Conservation (phyloP, 768 basidiomycete species). For the Kwoniella dendrophila region DNA sequence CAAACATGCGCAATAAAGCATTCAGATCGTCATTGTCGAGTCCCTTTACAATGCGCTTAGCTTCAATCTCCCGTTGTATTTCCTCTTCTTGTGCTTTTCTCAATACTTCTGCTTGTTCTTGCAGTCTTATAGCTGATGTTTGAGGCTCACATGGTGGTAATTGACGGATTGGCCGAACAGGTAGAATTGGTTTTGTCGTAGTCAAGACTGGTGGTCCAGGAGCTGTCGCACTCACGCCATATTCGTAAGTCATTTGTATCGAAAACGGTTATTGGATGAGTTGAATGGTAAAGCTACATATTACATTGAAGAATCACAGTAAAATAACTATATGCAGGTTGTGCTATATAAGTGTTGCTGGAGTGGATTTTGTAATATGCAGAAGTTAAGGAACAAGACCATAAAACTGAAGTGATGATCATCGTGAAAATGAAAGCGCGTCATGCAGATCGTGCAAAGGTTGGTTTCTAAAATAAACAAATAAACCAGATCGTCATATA, state of each 20-base stretch:
- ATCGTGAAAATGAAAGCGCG: too few species aligned
- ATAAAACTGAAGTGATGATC: too few species aligned
- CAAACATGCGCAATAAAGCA: constrained; percentile 58
- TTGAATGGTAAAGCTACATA: not conserved
- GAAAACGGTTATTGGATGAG: not conserved
- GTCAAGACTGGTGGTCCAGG: not conserved
- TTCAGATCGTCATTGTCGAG: constrained; percentile 59
- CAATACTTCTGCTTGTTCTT: not conserved
- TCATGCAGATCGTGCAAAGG: too few species aligned
- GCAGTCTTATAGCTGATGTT: not conserved
- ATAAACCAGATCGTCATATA: too few species aligned
- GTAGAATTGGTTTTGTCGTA: not conserved
- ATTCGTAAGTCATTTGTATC: too few species aligned
- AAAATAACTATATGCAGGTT: too few species aligned
- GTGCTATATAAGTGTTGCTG: too few species aligned
- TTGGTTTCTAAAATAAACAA: too few species aligned
- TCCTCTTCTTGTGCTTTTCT: constrained; percentile 2
- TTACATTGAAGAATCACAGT: too few species aligned
- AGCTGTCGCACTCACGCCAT: not conserved
- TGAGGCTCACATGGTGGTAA: not conserved
- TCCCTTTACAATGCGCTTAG: constrained; percentile 39
- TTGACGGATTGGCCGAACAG: not conserved
- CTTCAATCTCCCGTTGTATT: constrained; percentile 24
- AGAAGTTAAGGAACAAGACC: too few species aligned
- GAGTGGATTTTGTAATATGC: too few species aligned